Conservation (phyloP, 768 basidiomycete genomes). For the Tricholoma sp. region DNA sequence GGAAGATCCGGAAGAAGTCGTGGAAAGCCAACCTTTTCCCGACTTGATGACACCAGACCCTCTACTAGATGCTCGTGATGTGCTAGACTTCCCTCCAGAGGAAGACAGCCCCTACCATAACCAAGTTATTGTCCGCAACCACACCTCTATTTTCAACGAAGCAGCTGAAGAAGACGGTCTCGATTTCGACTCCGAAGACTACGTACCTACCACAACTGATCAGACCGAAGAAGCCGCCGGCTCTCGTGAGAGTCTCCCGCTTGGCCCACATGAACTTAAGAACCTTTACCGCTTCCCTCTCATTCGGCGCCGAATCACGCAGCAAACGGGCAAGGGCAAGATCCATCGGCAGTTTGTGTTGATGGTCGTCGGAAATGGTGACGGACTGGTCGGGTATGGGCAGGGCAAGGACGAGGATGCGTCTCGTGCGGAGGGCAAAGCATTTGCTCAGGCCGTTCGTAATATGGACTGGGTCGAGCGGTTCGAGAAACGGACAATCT, state of each 20-base stretch:
- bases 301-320: conserved; percentile 57
- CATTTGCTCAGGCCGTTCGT: conserved; percentile 66
- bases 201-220: conserved; percentile 21
- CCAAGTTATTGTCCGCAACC: conserved; percentile 64
- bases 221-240: conserved; percentile 26
- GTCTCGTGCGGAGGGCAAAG: conserved; percentile 48
- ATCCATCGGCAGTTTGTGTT: conserved; percentile 58
- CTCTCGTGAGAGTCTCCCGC: conserved; percentile 21
- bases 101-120: conserved; percentile 51
- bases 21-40: conserved; percentile 32
- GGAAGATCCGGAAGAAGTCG: no score
- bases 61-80: conserved; percentile 56
- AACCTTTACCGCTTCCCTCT: conserved; percentile 38
- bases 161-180: conserved; percentile 28
- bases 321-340: conserved; percentile 95
- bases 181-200: conserved; percentile 24
- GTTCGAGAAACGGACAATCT: conserved; percentile 94
- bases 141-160: conserved; percentile 59
- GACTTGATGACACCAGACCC: conserved; percentile 61
- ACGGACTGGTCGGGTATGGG: conserved; percentile 79
- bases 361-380: conserved; percentile 76
- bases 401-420: conserved; percentile 69
- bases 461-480: conserved; percentile 91
- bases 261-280: conserved; percentile 11
- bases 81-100: conserved; percentile 47